phyloP scores from a whole-genome alignment of 2,329 filamentous ascomycete genomes.

The Thelonectria blattea region DNA sequence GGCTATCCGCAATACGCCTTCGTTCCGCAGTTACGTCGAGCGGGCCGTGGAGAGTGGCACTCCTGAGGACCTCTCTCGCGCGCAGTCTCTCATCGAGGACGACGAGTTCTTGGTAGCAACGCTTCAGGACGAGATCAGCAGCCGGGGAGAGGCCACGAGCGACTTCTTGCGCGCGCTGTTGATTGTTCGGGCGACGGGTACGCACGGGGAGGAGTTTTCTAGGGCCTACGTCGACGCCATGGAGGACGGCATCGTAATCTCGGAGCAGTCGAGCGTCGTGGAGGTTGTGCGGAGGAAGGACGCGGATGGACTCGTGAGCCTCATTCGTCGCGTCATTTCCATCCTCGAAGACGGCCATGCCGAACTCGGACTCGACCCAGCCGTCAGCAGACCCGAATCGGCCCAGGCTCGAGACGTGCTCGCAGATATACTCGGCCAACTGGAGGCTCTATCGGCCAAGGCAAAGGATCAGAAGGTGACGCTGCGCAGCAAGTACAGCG shows the following conservation, averaged over 20 bases:
- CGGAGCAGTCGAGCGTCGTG: conserved; percentile 60
- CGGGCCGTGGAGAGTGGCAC: conserved; percentile 50
- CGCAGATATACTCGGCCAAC: conserved; percentile 49
- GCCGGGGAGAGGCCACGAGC: conserved; percentile 47
- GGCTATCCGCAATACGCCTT: conserved; percentile 70
- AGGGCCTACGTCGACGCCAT: conserved; percentile 68
- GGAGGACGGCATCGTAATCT: conserved; percentile 58
- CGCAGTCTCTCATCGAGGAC: conserved; percentile 61
- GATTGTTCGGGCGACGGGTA: conserved; percentile 49
- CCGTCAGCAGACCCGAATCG: conserved; percentile 42
- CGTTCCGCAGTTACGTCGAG: conserved; percentile 67
- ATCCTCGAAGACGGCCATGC: conserved; percentile 46
- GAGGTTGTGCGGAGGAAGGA: conserved; percentile 65
- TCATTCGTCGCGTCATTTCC: conserved; percentile 38
- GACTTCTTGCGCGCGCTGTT: conserved; percentile 57
- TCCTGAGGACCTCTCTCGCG: conserved; percentile 51
- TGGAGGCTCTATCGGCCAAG: conserved; percentile 53
- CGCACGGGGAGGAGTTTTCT: conserved; percentile 51
- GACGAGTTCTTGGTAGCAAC: conserved; percentile 60
- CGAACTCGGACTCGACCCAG: conserved; percentile 43
- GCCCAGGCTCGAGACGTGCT: conserved; percentile 45
- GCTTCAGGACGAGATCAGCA: conserved; percentile 43
- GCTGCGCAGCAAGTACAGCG: conserved; percentile 77
- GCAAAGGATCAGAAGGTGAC: conserved; percentile 53
- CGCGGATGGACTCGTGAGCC: conserved; percentile 33